Evolutionary conservation across 129 eudicot species (phyloP), one percentile per base, ranked within the genome.

Genomic region (Centrapalus pauciflorus): DNA sequence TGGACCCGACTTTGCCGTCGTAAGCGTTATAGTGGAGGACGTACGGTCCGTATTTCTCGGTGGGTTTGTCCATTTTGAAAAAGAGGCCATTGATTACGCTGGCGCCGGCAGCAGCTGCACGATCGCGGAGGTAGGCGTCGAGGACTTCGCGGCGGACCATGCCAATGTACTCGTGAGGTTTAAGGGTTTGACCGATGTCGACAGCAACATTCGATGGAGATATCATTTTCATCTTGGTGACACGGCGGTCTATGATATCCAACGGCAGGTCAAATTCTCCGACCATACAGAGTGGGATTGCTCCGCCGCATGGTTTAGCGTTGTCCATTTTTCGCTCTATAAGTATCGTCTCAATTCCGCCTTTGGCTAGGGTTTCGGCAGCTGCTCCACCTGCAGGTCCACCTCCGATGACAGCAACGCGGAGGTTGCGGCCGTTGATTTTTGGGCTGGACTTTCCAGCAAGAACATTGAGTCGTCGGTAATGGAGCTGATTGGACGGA

Each of bases 351-450:
- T 94, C 99, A 0, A 94, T 70, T 1, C 99, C 99, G 5, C 95
- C 95, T 67, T 94, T 89, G 0, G 95, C 99, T 11, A 94, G 85
- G 2, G 99, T 86, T 64, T 94, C 99, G 4, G 99, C 97, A 7
- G 99, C 97, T 2, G 82, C 79, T n/a, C 99, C 99, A 2, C 99
- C 99, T 3, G 99, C 99, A 0, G 99, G 99, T 5, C 99, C 99
- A 0, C 99, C 99, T 0, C 99, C 99, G 13, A 94, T 50, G 67
- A 94, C 83, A 13, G 99, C 99, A n/a, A 94, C 99, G 3, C 99
- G 76, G 71, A 94, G 97, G 75, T 89, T 89, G 4, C 99, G 87
- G 41, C 95, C 97, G 26, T 84, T 79, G 79, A 90, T 78, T 62
- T 85, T 81, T 23, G 99, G 99, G 81, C 97, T 86, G 76, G 86